phyloP scores from a whole-genome alignment of 257 asterid species.

The Penstemon newberryi region DNA sequence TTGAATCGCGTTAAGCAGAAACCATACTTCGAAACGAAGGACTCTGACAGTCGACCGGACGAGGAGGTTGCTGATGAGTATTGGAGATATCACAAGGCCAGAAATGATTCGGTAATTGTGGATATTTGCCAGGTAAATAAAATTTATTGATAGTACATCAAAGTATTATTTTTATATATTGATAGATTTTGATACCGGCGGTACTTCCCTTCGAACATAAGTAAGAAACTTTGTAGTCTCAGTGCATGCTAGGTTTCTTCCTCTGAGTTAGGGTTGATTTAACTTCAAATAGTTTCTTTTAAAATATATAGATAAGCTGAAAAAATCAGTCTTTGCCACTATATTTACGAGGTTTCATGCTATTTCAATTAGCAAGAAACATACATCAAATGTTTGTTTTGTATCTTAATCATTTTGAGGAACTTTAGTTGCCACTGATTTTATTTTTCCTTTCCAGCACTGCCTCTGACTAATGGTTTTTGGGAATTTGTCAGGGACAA shows the following conservation, averaged over 20 bases:
- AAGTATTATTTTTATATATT: no score
- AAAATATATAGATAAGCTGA: no score
- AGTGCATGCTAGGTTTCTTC: no score
- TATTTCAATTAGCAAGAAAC: neutral
- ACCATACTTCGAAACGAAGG: slow-evolving; percentile 83
- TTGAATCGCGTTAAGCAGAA: slow-evolving; percentile 95
- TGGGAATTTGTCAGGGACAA: slow-evolving; percentile 69
- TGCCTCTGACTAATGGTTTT: neutral
- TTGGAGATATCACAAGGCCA: slow-evolving; percentile 94
- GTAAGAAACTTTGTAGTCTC: no score
- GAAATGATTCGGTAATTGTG: slow-evolving; percentile 90
- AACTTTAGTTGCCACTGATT: slow-evolving; percentile 9
- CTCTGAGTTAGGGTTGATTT: no score
- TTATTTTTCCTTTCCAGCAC: no score
- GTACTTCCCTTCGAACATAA: no score
- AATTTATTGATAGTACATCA: neutral
- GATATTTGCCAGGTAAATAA: slow-evolving; percentile 82
- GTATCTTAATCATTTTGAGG: slow-evolving; percentile 13
- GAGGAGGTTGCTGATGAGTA: slow-evolving; percentile 88
- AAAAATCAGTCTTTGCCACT: neutral
- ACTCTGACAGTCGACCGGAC: slow-evolving; percentile 79
- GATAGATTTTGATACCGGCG: no score
- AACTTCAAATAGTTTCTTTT: no score
- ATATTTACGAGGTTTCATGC: neutral
- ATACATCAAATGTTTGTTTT: neutral